Evolutionary conservation across 177 flowering plant genomes (phyloP), one percentile per base, ranked within the genome.

Genomic region (Vitis hybrid): DNA sequence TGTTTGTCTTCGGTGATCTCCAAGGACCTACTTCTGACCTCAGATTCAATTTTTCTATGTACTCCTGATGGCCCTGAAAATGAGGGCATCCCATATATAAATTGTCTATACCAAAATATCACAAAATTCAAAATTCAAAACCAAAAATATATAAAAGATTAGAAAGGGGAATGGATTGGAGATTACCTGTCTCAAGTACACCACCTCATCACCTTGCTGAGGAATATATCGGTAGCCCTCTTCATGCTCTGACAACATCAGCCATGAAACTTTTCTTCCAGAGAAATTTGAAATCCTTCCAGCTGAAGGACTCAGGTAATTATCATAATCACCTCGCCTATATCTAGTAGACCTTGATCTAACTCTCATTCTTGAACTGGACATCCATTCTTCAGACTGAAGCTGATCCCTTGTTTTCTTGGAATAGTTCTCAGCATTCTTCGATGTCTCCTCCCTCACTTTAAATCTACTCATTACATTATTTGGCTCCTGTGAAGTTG

Each of bases 161-260:
- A 57, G 6, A 6, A 0, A 66, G 12, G 10, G 24, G 19, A 6
- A n/a, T 3, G 2, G 13, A 17, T n/a, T 1, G 60, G 21, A 19
- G 51, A 72, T 40, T 81, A 90, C 99, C 97, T 94, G 97, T 81
- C 80, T 83, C 64, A 93, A 66, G 68, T 92, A 94, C 14, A 79
- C 89, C 73, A 92, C 96, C 75, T 89, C 89, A 77, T 94, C 99
- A 27, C 98, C 96, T n/a, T 76, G 71, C 85, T 94, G 99, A 63
- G 99, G 99, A 60, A 94, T 88, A 73, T 90, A 94, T 48, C 97
- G 89, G 46, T 80, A 90, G 51, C 90, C 82, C 70, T 80, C 88
- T 70, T 93, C 98, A 64, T 83, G 91, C 65, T 80, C 78, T 12
- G 83, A 58, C 81, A 94, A 71, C 88, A 84, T 82, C 81, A 94